Evolutionary conservation across 441 rosid species (phyloP).

Genomic region (Gossypium davidsonii): DNA sequence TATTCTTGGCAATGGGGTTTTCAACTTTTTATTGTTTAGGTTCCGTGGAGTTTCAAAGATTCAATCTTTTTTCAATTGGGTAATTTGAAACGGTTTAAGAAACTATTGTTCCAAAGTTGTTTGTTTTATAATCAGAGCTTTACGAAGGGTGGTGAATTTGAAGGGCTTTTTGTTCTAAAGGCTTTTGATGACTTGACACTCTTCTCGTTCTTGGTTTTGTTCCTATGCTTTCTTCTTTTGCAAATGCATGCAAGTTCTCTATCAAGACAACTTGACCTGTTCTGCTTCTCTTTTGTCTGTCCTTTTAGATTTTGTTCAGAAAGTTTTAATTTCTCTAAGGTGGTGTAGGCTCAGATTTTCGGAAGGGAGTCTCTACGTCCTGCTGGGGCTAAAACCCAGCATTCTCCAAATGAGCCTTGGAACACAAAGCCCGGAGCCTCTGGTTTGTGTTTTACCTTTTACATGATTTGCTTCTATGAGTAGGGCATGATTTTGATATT

Average conservation of each 20-base stretch:
- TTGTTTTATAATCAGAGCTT: background rate
- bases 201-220: background rate
- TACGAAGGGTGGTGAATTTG: background rate
- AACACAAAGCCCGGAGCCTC: conserved; percentile 26
- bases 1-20: conserved; percentile 2
- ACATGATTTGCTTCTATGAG: background rate
- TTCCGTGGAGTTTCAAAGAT: background rate
- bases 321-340: background rate
- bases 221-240: background rate
- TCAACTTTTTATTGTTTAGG: background rate
- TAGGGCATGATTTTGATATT: background rate
- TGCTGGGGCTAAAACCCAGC: conserved; percentile 35
- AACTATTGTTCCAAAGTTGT: background rate
- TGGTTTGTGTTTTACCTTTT: conserved; percentile 21
- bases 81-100: background rate
- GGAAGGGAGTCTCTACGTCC: conserved; percentile 52
- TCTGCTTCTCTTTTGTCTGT: background rate
- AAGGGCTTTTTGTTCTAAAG: background rate
- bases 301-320: conserved; percentile 7
- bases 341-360: conserved; percentile 28
- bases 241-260: background rate
- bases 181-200: background rate
- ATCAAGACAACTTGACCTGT: background rate
- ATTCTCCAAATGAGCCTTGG: conserved; percentile 33
- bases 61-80: background rate